phyloP scores from a whole-genome alignment of 2,329 filamentous ascomycete species.

The Dendryphion nanum region DNA sequence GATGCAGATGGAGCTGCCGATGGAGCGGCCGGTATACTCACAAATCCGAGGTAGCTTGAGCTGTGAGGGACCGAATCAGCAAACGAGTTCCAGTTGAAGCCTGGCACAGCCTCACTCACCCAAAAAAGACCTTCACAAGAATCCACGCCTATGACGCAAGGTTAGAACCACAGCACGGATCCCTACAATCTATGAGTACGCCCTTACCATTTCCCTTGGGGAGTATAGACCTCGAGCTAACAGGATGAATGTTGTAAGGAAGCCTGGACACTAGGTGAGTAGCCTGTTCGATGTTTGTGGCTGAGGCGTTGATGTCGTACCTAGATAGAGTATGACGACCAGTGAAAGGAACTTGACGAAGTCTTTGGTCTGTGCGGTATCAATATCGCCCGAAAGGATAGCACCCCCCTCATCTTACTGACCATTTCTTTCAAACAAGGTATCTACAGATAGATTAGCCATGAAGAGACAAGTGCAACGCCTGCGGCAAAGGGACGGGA shows the following conservation, averaged over 20 bases:
- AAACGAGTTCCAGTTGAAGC: constrained; percentile 9
- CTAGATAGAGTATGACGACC: constrained; percentile 78
- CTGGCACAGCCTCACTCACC: constrained; percentile 38
- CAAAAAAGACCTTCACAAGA: constrained; percentile 78
- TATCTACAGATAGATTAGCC: constrained; percentile 51
- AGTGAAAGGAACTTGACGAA: constrained; percentile 81
- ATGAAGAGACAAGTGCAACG: not conserved
- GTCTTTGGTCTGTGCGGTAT: constrained; percentile 64
- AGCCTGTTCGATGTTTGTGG: constrained; percentile 1
- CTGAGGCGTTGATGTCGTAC: constrained; percentile 32
- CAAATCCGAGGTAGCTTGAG: constrained; percentile 71
- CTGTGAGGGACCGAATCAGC: constrained; percentile 16
- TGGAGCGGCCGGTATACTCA: too few species aligned
- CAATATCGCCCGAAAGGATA: constrained; percentile 9
- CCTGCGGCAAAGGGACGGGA: too few species aligned
- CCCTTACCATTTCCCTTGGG: constrained; percentile 64
- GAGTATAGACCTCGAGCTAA: constrained; percentile 69
- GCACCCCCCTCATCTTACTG: constrained; percentile 4
- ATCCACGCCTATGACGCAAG: constrained; percentile 66
- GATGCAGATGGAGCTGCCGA: too few species aligned
- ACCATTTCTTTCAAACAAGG: constrained; percentile 92
- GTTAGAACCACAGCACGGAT: too few species aligned
- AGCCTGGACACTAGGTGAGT: constrained; percentile 52
- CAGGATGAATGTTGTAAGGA: constrained; percentile 81
- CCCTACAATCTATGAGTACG: too few species aligned